Percentiles rank a stretch among this genome's conserved stretches.
phyloP scores from a whole-genome alignment of 73 alveolate species.

The Paramecium biaurelia region DNA sequence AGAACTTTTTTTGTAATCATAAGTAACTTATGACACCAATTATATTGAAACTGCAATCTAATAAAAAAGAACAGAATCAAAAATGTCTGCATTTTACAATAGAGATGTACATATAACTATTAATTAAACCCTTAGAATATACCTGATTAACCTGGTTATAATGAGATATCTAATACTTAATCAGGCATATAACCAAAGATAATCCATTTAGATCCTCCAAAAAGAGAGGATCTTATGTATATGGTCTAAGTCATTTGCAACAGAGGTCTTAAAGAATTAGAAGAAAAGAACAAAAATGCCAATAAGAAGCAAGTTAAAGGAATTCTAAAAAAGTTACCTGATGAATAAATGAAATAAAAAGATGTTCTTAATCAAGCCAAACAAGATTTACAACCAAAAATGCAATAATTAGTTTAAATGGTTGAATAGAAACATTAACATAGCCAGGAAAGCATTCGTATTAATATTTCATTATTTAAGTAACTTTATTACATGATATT shows the following conservation, averaged over 20 bases:
- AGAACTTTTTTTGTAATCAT: not conserved
- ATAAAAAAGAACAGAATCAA: slow-evolving; percentile 13
- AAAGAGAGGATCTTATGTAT: slow-evolving; percentile 43
- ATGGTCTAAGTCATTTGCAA: not conserved
- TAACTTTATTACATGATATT: slow-evolving; percentile 44
- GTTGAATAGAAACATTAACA: not conserved
- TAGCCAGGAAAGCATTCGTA: slow-evolving; percentile 26
- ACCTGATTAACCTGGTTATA: not conserved
- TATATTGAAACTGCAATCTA: not conserved
- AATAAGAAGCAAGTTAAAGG: not conserved
- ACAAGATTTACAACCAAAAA: slow-evolving; percentile 23
- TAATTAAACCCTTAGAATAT: not conserved
- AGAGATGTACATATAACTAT: not conserved
- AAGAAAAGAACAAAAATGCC: not conserved
- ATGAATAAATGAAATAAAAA: not conserved
- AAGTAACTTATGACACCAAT: not conserved
- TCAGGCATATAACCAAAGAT: not conserved
- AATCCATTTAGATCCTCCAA: slow-evolving; percentile 39
- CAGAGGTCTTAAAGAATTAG: slow-evolving; percentile 11
- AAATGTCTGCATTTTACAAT: not conserved
- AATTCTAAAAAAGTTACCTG: slow-evolving; percentile 1
- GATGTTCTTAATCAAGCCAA: not conserved
- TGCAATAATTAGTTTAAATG: not conserved
- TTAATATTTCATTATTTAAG: not conserved
- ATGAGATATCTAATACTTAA: not conserved